Percentiles rank a stretch among this genome's conserved stretches.
These are phyloP conservation scores for Bisporella sp. DNA, from an alignment of 2,329 filamentous ascomycete genomes.

Conservation along the genomic window DNA sequence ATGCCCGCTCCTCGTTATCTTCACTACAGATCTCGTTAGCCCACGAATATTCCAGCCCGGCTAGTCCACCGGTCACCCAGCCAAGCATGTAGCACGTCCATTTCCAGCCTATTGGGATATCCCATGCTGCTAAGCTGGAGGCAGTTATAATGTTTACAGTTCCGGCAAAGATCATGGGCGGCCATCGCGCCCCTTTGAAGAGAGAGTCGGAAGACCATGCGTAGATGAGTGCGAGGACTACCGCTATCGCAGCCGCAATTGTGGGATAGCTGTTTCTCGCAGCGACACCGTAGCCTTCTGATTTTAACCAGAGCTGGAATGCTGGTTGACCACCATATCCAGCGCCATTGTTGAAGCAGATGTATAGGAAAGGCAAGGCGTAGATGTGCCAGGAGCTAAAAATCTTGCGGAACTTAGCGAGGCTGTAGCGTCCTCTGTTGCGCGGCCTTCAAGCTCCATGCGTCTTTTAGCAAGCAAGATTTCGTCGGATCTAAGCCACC, in stretches of 20 bases:
- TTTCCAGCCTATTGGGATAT: background rate
- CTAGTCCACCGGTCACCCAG: background rate
- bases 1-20: constrained; percentile 57
- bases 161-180: constrained; percentile 29
- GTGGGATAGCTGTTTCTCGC: background rate
- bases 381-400: background rate
- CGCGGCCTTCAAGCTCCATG: background rate
- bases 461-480: constrained; percentile 1
- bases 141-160: constrained; percentile 38
- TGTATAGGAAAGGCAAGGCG: background rate
- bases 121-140: constrained; percentile 20
- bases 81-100: background rate
- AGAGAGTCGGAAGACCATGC: constrained; percentile 22
- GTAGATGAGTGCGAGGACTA: constrained; percentile 12
- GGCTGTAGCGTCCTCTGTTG: background rate
- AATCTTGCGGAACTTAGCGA: background rate
- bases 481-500: constrained; percentile 19
- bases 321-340: background rate
- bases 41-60: constrained; percentile 25
- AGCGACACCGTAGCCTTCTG: background rate
- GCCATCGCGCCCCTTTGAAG: constrained; percentile 1
- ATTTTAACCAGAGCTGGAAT: background rate
- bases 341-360: background rate
- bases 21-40: constrained; percentile 44
- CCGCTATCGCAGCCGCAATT: background rate